Base-by-base conservation (phyloP, 768 basidiomycete species). In the Neoboletus subvelutipes region DNA sequence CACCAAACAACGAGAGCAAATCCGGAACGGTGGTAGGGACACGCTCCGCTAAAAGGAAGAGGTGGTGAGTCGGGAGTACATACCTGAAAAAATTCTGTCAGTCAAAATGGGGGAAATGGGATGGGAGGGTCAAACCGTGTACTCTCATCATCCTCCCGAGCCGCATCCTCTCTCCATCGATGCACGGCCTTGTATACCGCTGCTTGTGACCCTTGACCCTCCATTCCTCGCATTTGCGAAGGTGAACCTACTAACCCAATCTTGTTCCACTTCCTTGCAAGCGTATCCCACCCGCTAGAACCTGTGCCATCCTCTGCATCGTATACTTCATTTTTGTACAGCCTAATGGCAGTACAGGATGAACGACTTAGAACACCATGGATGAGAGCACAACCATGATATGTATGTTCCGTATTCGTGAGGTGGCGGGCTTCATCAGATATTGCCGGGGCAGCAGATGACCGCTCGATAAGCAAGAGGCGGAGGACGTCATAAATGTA, bases 401-500 rank as follows among this genome's bases (percentile, higher is more conserved):
- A 40, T 46, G 45, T 56, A 56, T 42, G 48, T 9, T 55, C 51
- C 22, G 42, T 18, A 22, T 50, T 43, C 12, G 22, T 17, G 15
- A 46, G n/a, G 28, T 56, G 41, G 31, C 47, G 34, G 18, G 39
- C 61, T 54, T 61, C 61, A 45, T 66, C 57, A 46, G 61, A 58
- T 17, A 64, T 55, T 41, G 66, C 58, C 18, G 63, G 54, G 70
- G 67, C 17, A 64, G 71, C 13, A 77, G 70, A 66, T n/a, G 72
- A 73, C n/a, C 83, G 83, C 67, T 89, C 86, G n/a, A 95, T 76
- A 12, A 97, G 87, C 1, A 88, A 87, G 67, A 91, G 89, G 13
- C 94, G 89, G 6, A 98, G 83, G 63, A 86, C 83, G 73, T 98
- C 94, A 71, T 94, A 98, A 65, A 98, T 86, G 73, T 84, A 92